Conservation (phyloP, 495 filamentous ascomycete species). For the Xylaria palmicola region DNA sequence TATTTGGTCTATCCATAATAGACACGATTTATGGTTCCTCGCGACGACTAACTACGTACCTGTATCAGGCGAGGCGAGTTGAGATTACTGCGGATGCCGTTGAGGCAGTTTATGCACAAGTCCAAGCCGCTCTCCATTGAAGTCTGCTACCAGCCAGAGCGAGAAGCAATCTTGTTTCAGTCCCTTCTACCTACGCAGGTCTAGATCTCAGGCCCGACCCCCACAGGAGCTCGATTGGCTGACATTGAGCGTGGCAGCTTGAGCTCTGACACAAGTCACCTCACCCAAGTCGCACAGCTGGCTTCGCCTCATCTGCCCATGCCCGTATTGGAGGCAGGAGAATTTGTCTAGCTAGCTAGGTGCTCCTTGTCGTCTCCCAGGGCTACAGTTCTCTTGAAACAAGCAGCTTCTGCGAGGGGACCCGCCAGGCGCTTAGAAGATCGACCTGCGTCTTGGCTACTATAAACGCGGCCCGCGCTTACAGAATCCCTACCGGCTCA, state of each 20-base stretch:
- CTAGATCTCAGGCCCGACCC: constrained; percentile 8
- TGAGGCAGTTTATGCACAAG: not conserved
- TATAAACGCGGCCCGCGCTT: constrained; percentile 30
- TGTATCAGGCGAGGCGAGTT: not conserved
- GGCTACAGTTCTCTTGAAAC: constrained; percentile 2
- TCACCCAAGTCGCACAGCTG: not conserved
- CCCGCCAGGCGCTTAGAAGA: not conserved
- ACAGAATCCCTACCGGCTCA: constrained; percentile 22
- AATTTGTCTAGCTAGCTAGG: not conserved
- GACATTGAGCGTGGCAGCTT: constrained; percentile 8
- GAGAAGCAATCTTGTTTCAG: not conserved
- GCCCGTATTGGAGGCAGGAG: constrained; percentile 5
- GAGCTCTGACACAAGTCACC: constrained; percentile 15
- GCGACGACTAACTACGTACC: not conserved
- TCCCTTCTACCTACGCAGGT: not conserved
- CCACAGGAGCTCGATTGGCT: constrained; percentile 24
- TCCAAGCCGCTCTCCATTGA: not conserved
- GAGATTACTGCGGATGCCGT: not conserved
- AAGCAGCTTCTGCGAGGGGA: not conserved
- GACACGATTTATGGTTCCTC: not conserved
- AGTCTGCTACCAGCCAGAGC: too few relatives aligned
- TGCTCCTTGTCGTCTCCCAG: not conserved
- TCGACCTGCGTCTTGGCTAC: constrained; percentile 8
- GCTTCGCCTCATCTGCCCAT: constrained; percentile 26
- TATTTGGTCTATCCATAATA: constrained; percentile 9